Evolutionary conservation across 495 filamentous ascomycete species (phyloP), one percentile per base, ranked within the genome.

Genomic region (Penicillium cosmopolitanum): DNA sequence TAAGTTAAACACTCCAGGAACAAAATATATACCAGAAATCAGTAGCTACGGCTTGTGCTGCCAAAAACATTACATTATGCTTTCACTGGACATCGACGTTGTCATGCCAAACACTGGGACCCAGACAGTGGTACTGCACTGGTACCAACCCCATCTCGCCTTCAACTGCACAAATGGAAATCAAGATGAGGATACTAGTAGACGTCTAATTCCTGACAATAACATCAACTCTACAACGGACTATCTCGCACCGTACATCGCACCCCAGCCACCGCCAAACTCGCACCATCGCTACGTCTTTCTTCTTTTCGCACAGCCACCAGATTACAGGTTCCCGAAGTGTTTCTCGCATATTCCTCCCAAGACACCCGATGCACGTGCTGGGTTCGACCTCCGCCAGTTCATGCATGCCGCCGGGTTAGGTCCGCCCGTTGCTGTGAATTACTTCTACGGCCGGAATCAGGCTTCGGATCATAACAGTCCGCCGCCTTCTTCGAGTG

Each of bases 31-130:
- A 3, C 71, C 73, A 5, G 52, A 65, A 25, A 72, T 73, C n/a
- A 59, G 66, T 28, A 60, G 31, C 6, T 9, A 18, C 5, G 44
- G 51, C 9, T 50, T 73, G 8, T 2, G 51, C n/a, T 63, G 53
- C 42, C 38, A 58, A 38, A 18, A 25, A 21, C 51, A 50, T 21
- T 76, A 71, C 43, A 51, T 75, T 4, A 19, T 77, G 10, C 38
- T 80, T 31, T 64, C 75, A 53, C 62, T 80, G 21, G 77, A 78
- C 58, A 64, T 65, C 3, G 76, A 80, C 57, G 77, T 71, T 5
- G 51, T 71, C 18, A 16, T 66, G 6, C 63, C 66, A 15, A 61
- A 56, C 5, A 73, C 56, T 5, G 50, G 52, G 4, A 61, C 43
- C 16, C 51, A 65, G 7, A 72, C 68, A 4, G 58, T 72, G 1